phyloP scores from a whole-genome alignment of 2,329 filamentous ascomycete species.

The Passalora sequoiae region DNA sequence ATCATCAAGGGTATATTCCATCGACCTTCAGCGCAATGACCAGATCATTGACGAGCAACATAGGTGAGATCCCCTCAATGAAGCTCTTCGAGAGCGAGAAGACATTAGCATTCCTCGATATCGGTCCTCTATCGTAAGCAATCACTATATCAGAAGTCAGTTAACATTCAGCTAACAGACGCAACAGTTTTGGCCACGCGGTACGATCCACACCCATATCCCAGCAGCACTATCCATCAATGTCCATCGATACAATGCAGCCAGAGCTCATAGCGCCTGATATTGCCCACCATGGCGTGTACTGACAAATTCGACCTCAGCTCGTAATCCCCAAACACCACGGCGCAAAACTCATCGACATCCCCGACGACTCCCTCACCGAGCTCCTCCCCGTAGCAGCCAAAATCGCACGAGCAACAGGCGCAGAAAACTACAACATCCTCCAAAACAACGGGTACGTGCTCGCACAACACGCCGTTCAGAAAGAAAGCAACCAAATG shows the following conservation, averaged over 20 bases:
- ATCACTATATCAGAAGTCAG: background rate
- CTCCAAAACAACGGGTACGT: conserved; percentile 77
- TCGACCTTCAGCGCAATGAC: no score
- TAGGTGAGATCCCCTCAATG: conserved; percentile 92
- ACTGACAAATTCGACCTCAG: conserved; percentile 43
- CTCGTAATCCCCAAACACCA: conserved; percentile 96
- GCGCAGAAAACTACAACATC: conserved; percentile 80
- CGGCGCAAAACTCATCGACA: conserved; percentile 83
- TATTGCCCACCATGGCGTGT: background rate
- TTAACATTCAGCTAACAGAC: conserved; percentile 4
- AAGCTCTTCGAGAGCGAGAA: conserved; percentile 95
- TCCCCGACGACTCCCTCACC: conserved; percentile 78
- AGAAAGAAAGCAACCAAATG: no score
- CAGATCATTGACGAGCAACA: background rate
- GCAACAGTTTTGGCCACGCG: conserved; percentile 64
- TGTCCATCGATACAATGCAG: background rate
- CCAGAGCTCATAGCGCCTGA: no score
- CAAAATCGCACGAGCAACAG: conserved; percentile 73
- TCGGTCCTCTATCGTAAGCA: conserved; percentile 63
- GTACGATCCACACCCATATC: conserved; percentile 49
- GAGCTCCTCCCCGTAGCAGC: conserved; percentile 87
- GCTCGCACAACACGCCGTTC: no score
- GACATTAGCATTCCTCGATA: conserved; percentile 92
- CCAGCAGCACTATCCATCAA: conserved; percentile 3
- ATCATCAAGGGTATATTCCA: conserved; percentile 75